Conservation (phyloP, 345 rosid genomes). For the Schrenkiella parvula region DNA sequence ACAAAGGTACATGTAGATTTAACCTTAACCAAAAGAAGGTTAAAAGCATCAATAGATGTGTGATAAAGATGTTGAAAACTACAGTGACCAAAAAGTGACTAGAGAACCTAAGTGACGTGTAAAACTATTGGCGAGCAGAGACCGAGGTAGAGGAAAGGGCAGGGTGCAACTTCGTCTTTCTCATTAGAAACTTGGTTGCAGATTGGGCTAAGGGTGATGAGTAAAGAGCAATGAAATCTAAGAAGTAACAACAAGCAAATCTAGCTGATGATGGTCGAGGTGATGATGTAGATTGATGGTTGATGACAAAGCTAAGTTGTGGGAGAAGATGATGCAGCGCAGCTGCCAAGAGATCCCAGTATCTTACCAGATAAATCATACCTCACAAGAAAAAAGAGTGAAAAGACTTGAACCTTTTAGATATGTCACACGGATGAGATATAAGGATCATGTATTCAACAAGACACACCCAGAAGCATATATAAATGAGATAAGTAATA, state of each 20-base stretch:
- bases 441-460: not conserved
- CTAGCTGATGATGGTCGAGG: slow-evolving; percentile 26
- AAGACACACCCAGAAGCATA: slow-evolving; percentile 18
- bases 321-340: slow-evolving; percentile 57
- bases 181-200: slow-evolving; percentile 19
- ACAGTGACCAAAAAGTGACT: not conserved
- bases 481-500: slow-evolving; percentile 32
- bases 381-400: slow-evolving; percentile 48
- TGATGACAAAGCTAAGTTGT: slow-evolving; percentile 34
- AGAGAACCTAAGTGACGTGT: not conserved
- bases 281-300: slow-evolving; percentile 29
- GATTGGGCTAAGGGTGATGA: not conserved
- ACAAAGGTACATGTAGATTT: not conserved
- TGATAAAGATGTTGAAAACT: slow-evolving; percentile 1
- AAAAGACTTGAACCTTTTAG: slow-evolving; percentile 53
- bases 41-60: not conserved
- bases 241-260: slow-evolving; percentile 34
- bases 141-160: slow-evolving; percentile 1
- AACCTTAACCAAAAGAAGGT: not conserved
- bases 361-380: slow-evolving; percentile 45
- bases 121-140: not conserved
- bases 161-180: slow-evolving; percentile 11
- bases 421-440: slow-evolving; percentile 22
- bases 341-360: slow-evolving; percentile 51
- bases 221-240: not conserved